Base-by-base conservation (phyloP, 1,139 yeast genomes). In the Taphrina confusa region DNA sequence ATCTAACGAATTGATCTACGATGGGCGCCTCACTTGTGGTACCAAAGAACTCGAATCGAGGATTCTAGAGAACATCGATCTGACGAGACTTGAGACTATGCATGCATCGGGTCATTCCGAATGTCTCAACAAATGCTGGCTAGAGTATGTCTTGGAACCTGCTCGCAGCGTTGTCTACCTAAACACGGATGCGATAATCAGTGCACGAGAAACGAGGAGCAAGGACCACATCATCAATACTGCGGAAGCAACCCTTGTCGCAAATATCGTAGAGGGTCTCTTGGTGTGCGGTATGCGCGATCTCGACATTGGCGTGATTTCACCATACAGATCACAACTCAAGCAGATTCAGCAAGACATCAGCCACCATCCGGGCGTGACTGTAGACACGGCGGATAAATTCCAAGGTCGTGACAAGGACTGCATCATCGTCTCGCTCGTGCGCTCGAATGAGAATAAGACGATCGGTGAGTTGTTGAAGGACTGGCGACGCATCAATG, bases 401-500 rank as follows among this genome's bases (percentile, higher is more conserved):
- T 92, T 87, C 66, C 98, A 94, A 73, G 99, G 98, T 0, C 79
- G 97, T 61, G 99, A 94, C 71, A 92, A 90, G 71, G 94, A 90
- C 56, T 85, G 96, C 67, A 83, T 94, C 12, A 81, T 94, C 1
- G 82, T 94, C 4, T 90, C 97, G 0, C 74, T 92, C 65, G 97
- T 91, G 2, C 77, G 96, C 47, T 85, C 96, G 1, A 92, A 91
- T 69, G 75, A 76, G 1, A 80, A 80, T n/a, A 76, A 78, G 12
- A 46, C 31, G 5, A 57, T 52, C 12, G 97, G 98, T 0, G 88
- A 87, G 42, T 75, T 92, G 57, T 74, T 92, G 40, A 82, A 80
- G 64, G 98, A 92, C 68, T 86, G 97, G 92, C 78, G 97, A 65
- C 79, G 98, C 64, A 80, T 94, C 56, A 92, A 92, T 72, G 98